These are phyloP conservation scores for Neolentinus lepideus DNA, from an alignment of 1,284 basidiomycete species.

Conservation along the genomic window DNA sequence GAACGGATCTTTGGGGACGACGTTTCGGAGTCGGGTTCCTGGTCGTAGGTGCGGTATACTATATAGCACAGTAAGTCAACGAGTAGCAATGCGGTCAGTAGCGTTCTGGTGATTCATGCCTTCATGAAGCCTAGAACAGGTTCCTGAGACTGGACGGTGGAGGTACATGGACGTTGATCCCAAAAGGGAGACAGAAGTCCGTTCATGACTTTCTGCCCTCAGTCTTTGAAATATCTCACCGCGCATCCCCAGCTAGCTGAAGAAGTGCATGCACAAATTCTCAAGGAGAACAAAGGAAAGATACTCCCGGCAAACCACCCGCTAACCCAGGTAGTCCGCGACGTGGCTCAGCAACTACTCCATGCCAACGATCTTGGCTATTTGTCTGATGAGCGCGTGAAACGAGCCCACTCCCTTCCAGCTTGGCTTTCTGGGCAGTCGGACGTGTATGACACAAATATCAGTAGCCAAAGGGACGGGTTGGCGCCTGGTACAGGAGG, in stretches of 20 bases:
- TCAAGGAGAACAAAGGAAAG: conserved; percentile 45
- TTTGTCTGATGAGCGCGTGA: conserved; percentile 29
- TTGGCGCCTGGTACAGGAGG: conserved; percentile 21
- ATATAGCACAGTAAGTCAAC: conserved; percentile 55
- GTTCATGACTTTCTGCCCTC: conserved; percentile 9
- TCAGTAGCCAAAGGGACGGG: conserved; percentile 7
- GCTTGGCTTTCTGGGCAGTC: conserved; percentile 1
- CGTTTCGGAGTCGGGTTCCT: conserved; percentile 16
- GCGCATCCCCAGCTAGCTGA: conserved; percentile 35
- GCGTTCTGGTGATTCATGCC: too few species aligned
- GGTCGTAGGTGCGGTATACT: conserved; percentile 42
- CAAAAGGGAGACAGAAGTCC: conserved; percentile 45
- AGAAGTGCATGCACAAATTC: conserved; percentile 41
- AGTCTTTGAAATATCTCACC: background rate
- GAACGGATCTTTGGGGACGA: conserved; percentile 14
- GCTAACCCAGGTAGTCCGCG: conserved; percentile 56
- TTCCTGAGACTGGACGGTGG: conserved; percentile 78
- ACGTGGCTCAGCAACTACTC: conserved; percentile 70
- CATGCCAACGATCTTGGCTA: conserved; percentile 65
- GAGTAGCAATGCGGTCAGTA: too few species aligned
- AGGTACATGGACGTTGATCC: conserved; percentile 77
- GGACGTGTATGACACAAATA: conserved; percentile 3
- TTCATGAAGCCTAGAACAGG: conserved; percentile 73
- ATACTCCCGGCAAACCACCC: conserved; percentile 70
- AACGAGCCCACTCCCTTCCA: conserved; percentile 4